Conservation (phyloP, 139 green algal species). For the Trebouxia sp. region DNA sequence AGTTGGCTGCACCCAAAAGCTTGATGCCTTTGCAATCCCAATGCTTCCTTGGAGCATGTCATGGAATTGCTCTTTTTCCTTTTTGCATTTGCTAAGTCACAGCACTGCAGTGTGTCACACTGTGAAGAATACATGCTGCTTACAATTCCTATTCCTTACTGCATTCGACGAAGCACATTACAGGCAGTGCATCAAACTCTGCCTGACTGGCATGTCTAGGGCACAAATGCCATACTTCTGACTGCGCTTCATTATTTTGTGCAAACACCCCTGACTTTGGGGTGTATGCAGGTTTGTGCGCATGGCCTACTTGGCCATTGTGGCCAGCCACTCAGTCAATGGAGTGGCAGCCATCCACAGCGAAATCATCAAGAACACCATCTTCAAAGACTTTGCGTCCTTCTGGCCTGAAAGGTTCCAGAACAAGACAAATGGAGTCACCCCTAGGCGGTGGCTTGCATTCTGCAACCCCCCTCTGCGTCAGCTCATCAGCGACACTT, state of each 20-base stretch:
- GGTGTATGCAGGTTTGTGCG: conserved; percentile 76
- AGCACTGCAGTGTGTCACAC: too few species aligned
- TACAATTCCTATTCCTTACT: too few species aligned
- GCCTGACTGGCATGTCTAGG: too few species aligned
- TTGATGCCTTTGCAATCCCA: too few species aligned
- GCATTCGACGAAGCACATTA: too few species aligned
- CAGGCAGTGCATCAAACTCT: too few species aligned
- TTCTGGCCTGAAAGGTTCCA: conserved; percentile 87
- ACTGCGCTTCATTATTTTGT: neutral
- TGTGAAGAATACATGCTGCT: too few species aligned
- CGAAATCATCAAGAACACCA: conserved; percentile 85
- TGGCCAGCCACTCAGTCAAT: conserved; percentile 88
- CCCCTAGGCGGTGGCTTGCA: conserved; percentile 85
- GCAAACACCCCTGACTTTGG: neutral
- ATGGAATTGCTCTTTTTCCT: too few species aligned
- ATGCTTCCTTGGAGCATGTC: too few species aligned
- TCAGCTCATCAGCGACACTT: conserved; percentile 84
- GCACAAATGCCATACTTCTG: neutral
- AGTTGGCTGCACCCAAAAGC: neutral
- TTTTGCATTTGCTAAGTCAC: too few species aligned
- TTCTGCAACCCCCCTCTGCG: conserved; percentile 95
- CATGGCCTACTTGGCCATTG: conserved; percentile 96
- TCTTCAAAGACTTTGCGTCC: conserved; percentile 81
- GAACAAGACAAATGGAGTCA: conserved; percentile 99
- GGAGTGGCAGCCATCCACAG: conserved; percentile 97